Conservation (phyloP, 305 asterid genomes). For the Solanum aculeatissimum region DNA sequence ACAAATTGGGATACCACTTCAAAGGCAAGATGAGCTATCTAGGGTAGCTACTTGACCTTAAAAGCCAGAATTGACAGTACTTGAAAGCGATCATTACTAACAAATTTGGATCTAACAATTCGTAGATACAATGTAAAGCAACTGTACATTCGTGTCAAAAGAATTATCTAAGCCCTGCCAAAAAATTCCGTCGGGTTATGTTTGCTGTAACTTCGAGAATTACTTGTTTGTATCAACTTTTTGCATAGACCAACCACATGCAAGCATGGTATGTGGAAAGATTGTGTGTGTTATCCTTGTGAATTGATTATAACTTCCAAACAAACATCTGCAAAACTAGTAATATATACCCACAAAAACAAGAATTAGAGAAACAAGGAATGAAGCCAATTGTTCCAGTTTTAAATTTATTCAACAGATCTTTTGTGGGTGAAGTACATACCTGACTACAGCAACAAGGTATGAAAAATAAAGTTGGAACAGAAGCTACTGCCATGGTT, state of each 20-base stretch:
- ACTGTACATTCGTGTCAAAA: constrained; percentile 4
- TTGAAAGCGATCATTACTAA: background rate
- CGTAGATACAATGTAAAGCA: background rate
- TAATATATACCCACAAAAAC: background rate
- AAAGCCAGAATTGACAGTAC: background rate
- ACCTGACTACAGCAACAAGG: background rate
- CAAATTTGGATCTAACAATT: background rate
- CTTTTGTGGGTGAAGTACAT: background rate
- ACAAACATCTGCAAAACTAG: background rate
- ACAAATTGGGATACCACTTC: background rate
- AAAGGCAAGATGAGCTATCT: background rate
- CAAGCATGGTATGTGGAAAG: background rate
- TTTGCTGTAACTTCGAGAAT: background rate
- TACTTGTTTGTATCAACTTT: background rate
- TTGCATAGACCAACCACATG: background rate
- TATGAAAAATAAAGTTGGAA: background rate
- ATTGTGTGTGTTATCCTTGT: background rate
- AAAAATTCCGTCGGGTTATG: background rate
- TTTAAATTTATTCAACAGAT: background rate
- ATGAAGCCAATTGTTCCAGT: background rate
- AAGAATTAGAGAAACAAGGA: background rate
- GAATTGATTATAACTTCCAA: background rate
- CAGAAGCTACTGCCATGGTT: constrained; percentile 58
- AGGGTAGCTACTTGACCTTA: background rate
- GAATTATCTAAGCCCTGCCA: background rate